Conservation (phyloP, 495 filamentous ascomycete genomes). For the Cercophora newfieldiana region DNA sequence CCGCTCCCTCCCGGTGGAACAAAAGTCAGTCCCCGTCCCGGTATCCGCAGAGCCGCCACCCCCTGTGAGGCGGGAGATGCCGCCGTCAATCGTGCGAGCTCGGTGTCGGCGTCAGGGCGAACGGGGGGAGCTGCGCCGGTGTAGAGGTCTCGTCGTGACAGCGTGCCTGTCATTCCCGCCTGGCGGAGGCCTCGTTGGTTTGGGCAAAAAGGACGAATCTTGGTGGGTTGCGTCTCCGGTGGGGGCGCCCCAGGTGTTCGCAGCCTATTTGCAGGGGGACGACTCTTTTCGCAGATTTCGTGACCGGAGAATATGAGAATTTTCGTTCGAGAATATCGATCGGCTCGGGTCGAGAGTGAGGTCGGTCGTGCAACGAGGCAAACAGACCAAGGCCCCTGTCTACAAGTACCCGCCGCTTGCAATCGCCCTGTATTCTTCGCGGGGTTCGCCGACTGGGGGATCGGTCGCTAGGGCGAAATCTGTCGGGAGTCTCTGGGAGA, state of each 20-base stretch:
- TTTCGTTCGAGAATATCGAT: background rate
- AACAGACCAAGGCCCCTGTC: background rate
- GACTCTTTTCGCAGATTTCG: background rate
- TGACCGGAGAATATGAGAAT: background rate
- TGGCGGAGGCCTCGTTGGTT: background rate
- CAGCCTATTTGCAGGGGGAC: background rate
- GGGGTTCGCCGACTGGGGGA: slow-evolving; percentile 1
- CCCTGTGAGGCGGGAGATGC: background rate
- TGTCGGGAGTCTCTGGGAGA: background rate
- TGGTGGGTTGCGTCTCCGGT: background rate
- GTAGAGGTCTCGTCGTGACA: background rate
- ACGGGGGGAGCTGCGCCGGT: background rate
- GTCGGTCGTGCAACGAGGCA: slow-evolving; percentile 7
- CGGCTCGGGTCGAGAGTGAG: slow-evolving; percentile 4
- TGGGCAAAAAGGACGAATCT: background rate
- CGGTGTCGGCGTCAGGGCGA: background rate
- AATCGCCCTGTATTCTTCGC: background rate
- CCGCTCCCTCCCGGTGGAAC: slow-evolving; percentile 15
- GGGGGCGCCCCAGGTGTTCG: background rate
- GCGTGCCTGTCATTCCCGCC: slow-evolving; percentile 20
- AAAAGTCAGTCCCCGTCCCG: slow-evolving; percentile 4
- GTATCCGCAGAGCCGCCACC: slow-evolving; percentile 1
- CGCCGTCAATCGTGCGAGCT: background rate
- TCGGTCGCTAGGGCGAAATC: background rate
- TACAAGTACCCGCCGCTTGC: background rate